Conservation (phyloP, 2,329 filamentous ascomycete species). For the Rhynchosporium graminicola region DNA sequence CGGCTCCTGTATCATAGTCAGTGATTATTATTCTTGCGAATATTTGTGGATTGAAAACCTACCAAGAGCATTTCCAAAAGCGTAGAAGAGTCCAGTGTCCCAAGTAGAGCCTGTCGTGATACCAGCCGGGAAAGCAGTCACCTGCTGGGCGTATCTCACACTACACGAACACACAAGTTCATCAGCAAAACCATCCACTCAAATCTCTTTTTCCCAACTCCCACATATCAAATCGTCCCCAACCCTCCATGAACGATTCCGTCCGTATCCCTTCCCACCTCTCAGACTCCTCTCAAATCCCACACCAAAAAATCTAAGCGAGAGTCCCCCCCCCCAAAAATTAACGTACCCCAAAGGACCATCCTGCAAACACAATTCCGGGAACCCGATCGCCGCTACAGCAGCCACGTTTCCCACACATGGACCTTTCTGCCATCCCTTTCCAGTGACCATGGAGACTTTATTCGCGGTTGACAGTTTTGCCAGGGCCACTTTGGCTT, state of each 20-base stretch:
- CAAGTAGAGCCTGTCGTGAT: conserved; percentile 79
- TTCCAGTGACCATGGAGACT: conserved; percentile 75
- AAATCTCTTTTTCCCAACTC: background rate
- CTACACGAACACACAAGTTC: conserved; percentile 13
- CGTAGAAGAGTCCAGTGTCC: conserved; percentile 73
- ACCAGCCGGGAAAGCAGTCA: conserved; percentile 77
- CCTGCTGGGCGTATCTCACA: conserved; percentile 68
- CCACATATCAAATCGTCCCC: too few relatives aligned
- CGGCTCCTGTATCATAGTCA: conserved; percentile 55
- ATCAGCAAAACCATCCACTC: background rate
- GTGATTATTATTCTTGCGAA: background rate
- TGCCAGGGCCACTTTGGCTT: conserved; percentile 66
- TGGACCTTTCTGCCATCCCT: conserved; percentile 72
- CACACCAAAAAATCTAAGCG: too few relatives aligned
- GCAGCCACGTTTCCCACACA: conserved; percentile 66
- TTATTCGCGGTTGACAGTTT: conserved; percentile 76
- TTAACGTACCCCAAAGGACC: conserved; percentile 63
- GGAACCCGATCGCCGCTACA: conserved; percentile 63
- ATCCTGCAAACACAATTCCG: conserved; percentile 76
- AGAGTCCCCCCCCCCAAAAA: background rate
- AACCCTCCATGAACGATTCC: too few relatives aligned
- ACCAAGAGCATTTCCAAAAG: conserved; percentile 69
- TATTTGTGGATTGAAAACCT: conserved; percentile 19
- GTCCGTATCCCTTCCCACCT: too few relatives aligned
- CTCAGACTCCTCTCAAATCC: too few relatives aligned